These are phyloP conservation scores for Toxicodendron radicans DNA, from an alignment of 345 rosid genomes.

Conservation along the genomic window DNA sequence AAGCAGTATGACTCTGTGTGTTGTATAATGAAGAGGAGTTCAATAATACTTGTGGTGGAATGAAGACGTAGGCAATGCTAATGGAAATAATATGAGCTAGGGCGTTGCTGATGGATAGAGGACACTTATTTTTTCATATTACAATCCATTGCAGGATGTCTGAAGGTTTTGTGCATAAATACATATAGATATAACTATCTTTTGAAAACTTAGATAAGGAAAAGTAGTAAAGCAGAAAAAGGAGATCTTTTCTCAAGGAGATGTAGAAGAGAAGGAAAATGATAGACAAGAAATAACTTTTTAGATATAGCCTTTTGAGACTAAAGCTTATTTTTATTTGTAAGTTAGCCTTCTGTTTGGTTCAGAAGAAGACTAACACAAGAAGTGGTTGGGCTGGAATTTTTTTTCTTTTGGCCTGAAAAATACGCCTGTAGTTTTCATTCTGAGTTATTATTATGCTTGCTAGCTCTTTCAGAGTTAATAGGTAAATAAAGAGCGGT, in stretches of 20 bases:
- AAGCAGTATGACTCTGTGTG: background rate
- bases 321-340: background rate
- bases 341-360: background rate
- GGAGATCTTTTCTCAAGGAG: background rate
- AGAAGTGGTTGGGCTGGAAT: background rate
- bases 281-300: background rate
- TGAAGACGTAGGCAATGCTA: background rate
- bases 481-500: too few relatives aligned
- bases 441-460: background rate
- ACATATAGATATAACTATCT: background rate
- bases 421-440: background rate
- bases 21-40: slow-evolving; percentile 4
- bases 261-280: background rate
- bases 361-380: background rate
- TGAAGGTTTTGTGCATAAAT: background rate
- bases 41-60: background rate
- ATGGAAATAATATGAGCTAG: background rate
- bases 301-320: background rate
- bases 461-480: background rate
- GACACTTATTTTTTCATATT: background rate
- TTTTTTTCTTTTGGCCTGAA: background rate
- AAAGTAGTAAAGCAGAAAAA: background rate
- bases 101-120: background rate
- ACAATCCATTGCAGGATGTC: too few relatives aligned
- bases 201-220: background rate